Conservation (phyloP, 805 yeast genomes). For the Saccharomycopsis guyanensis region DNA sequence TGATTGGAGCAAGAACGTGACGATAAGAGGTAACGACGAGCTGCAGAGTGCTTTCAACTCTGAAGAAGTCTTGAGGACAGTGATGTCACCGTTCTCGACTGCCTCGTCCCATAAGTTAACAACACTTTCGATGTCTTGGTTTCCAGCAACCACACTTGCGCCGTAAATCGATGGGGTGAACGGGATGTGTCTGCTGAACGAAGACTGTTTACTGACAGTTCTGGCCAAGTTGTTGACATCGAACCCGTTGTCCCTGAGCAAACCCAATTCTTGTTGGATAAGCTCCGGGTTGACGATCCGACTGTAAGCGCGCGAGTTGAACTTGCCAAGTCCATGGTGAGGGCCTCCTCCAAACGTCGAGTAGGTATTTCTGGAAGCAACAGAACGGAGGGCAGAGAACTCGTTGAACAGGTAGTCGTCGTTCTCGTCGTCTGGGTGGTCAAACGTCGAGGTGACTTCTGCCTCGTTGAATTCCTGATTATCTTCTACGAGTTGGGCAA, state of each 20-base stretch:
- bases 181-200: not conserved
- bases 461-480: slow-evolving; percentile 15
- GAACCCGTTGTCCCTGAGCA: slow-evolving; percentile 14
- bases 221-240: slow-evolving; percentile 9
- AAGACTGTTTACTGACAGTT: slow-evolving; percentile 10
- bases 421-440: slow-evolving; percentile 1
- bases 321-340: slow-evolving; percentile 1
- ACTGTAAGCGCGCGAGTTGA: slow-evolving; percentile 9
- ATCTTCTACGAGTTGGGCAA: slow-evolving; percentile 1
- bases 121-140: slow-evolving; percentile 11
- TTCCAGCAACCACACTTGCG: not conserved
- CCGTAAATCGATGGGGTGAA: slow-evolving; percentile 8
- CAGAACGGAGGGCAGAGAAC: slow-evolving; percentile 11
- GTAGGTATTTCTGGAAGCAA: slow-evolving; percentile 15
- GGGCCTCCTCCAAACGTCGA: slow-evolving; percentile 13
- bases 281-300: slow-evolving; percentile 9
- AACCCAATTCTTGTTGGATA: slow-evolving; percentile 11
- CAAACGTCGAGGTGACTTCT: slow-evolving; percentile 8
- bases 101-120: slow-evolving; percentile 15
- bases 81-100: slow-evolving; percentile 15
- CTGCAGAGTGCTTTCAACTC: slow-evolving; percentile 7
- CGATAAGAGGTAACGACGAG: slow-evolving; percentile 46
- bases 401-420: slow-evolving; percentile 9
- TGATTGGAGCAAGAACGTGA: slow-evolving; percentile 64
- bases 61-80: not conserved